Conservation (phyloP, 2,329 filamentous ascomycete genomes). For the Diaporthe amygdali region DNA sequence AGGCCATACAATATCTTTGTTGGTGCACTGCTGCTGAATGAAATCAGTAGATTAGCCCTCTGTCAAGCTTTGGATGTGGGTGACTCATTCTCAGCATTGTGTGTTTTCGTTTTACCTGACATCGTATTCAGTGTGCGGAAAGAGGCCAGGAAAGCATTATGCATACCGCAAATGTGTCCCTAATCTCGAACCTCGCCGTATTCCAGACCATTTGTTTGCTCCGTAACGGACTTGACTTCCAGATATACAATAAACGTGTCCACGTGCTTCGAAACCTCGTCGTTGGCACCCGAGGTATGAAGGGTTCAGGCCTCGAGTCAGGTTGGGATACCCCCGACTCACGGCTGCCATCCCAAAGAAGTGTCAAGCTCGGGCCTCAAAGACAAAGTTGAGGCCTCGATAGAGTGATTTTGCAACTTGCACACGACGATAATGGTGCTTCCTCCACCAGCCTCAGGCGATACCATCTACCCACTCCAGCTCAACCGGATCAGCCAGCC, state of each 20-base stretch:
- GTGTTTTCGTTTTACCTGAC: background rate
- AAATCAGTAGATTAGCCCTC: background rate
- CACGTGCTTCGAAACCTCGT: background rate
- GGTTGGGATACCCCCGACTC: background rate
- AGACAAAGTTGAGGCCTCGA: background rate
- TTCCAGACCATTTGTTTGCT: background rate
- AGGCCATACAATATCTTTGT: background rate
- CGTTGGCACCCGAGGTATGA: background rate
- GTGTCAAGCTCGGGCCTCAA: background rate
- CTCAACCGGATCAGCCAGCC: background rate
- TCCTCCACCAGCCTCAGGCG: background rate
- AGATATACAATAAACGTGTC: background rate
- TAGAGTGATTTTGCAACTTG: background rate
- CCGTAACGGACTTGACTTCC: background rate
- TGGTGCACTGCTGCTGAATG: background rate
- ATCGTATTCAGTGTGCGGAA: too few relatives aligned
- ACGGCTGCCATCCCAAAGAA: background rate
- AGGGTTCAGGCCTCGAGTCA: constrained; percentile 7
- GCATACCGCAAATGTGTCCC: background rate
- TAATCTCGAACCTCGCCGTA: background rate
- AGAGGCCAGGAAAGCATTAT: background rate
- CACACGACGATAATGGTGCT: background rate
- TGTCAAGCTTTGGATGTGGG: too few relatives aligned
- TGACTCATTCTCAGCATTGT: background rate
- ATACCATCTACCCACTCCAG: background rate